Evolutionary conservation across 805 yeast species (phyloP).

Genomic region (Zygoascus biomembranicola): DNA sequence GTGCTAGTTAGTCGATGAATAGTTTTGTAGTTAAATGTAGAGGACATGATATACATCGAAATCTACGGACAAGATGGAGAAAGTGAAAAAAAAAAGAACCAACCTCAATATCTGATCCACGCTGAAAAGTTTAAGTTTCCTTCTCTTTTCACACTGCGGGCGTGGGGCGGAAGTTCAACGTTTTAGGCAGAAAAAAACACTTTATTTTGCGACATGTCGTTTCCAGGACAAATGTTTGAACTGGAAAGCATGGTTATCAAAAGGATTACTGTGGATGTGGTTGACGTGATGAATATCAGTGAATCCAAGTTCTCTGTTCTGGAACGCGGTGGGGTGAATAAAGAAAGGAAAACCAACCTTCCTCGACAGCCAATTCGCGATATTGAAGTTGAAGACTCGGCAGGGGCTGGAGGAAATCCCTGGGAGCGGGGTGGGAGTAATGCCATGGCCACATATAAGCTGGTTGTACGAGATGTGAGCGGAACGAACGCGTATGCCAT

Average conservation of each 20-base stretch:
- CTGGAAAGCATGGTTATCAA: not conserved
- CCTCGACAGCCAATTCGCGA: constrained; percentile 1
- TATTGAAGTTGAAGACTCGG: not conserved
- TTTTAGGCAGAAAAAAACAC: too few species aligned
- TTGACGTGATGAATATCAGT: constrained; percentile 18
- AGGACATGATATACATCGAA: not conserved
- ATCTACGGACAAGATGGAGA: not conserved
- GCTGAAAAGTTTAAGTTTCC: too few species aligned
- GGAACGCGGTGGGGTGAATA: constrained; percentile 7
- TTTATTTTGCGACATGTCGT: not conserved
- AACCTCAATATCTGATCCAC: too few species aligned
- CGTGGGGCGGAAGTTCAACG: too few species aligned
- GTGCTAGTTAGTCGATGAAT: not conserved
- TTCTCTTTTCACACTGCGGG: too few species aligned
- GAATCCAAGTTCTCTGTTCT: constrained; percentile 26
- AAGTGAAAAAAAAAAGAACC: not conserved
- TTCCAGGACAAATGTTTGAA: not conserved
- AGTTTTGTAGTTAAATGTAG: not conserved
- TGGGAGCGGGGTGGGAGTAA: not conserved
- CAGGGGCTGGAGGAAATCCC: not conserved
- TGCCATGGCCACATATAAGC: constrained; percentile 2
- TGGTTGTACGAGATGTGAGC: constrained; percentile 14
- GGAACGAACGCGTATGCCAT: constrained; percentile 8
- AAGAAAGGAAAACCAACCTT: not conserved
- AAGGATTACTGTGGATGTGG: constrained; percentile 9